Base-by-base conservation (phyloP, 768 basidiomycete species). In the Sarcodon aspratus region DNA sequence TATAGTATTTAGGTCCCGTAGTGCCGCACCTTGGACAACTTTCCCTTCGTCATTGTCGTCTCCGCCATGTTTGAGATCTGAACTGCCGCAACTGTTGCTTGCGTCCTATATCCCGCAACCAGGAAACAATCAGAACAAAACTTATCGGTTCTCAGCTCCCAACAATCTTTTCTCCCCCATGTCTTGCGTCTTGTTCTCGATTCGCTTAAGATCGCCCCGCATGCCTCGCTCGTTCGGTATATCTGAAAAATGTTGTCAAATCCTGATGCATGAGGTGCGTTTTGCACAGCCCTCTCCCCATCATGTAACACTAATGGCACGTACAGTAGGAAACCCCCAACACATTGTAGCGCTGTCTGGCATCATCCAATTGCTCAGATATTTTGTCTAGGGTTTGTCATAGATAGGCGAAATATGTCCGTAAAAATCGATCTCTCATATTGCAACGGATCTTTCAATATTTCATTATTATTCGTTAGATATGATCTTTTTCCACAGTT, bases 181-280 rank as follows among this genome's bases (percentile, higher is more conserved):
- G 78, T 97, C 18, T 78, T 98, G 21, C 66, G 73, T 31, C 79
- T 97, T 53, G 80, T 91, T 52, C 78, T 91, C 52, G 75, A 87
- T 53, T 57, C 60, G n/a, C 75, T n/a, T 63, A 67, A 33, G 78
- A 85, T 61, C 78, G 80, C 56, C 67, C 86, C 0, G 76, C 87
- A 33, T 70, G 93, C 59, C 79, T 95, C 48, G 79, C 91, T 1
- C 93, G 81, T 2, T 84, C 86, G 46, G 82, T 97, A 33, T 93
- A 87, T 67, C 81, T 96, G 55, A 98, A 97, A 70, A 96, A 98
- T 61, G 74, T 84, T 43, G 76, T 92, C 50, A 92, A 87, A 63
- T 71, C 78, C 27, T 75, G 83, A 67, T 97, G 93, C 83, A 82
- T 37, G 90, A 93, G 72, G 92, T 89, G 42, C 27, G 76, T 68